phyloP scores from a whole-genome alignment of 352 stramenopile genomes.

The Globisporangium barbulae region DNA sequence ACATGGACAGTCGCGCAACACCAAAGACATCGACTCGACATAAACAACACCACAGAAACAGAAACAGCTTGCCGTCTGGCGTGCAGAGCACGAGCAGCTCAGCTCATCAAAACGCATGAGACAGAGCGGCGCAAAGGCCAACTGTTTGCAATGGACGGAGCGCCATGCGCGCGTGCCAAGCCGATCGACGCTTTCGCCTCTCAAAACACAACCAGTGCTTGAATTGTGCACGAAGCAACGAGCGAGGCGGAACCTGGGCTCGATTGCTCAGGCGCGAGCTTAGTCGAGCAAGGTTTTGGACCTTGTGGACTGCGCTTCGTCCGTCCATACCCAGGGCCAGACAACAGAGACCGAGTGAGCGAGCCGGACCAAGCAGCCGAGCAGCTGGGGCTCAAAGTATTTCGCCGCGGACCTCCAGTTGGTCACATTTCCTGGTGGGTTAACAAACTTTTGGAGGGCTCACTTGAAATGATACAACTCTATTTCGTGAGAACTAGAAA shows the following conservation, averaged over 20 bases:
- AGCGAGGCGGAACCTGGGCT: neutral
- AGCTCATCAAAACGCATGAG: constrained; percentile 13
- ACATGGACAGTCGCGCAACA: neutral
- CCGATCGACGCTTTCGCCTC: neutral
- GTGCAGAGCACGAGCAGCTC: neutral
- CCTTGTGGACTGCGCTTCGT: too few species aligned
- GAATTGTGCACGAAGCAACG: neutral
- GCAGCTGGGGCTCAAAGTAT: too few species aligned
- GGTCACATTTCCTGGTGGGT: too few species aligned
- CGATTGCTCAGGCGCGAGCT: constrained; percentile 3
- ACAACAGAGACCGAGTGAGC: neutral
- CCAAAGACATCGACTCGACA: constrained; percentile 1
- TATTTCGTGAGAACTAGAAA: too few species aligned
- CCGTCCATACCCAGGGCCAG: neutral
- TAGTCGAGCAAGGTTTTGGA: neutral
- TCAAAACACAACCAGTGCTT: neutral
- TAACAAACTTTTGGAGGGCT: too few species aligned
- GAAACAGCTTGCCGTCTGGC: constrained; percentile 2
- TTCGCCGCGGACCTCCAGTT: too few species aligned
- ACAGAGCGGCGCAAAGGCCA: constrained; percentile 4
- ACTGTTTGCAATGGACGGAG: neutral
- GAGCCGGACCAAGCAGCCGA: too few species aligned
- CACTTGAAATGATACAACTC: too few species aligned
- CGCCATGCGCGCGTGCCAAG: neutral
- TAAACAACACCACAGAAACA: neutral